phyloP scores from a whole-genome alignment of 179 eudicot genomes.

The Vitellaria paradoxa region DNA sequence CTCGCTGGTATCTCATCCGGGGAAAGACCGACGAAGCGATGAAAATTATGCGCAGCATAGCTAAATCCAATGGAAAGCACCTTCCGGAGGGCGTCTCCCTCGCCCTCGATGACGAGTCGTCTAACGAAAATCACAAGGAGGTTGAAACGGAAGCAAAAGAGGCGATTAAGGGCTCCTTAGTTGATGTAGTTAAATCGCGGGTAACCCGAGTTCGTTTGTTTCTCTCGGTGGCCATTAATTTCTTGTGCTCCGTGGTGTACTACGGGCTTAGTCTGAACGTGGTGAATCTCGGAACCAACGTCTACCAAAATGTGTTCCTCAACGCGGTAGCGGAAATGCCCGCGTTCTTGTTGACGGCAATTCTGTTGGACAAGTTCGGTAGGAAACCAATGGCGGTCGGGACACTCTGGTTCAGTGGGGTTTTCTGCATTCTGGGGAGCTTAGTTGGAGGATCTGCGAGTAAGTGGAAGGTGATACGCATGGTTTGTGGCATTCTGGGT shows the following conservation, averaged over 20 bases:
- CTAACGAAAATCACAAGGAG: background rate
- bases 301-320: constrained; percentile 60
- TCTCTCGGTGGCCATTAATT: constrained; percentile 57
- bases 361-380: constrained; percentile 56
- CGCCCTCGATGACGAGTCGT: constrained; percentile 47
- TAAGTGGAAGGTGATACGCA: constrained; percentile 45
- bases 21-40: constrained; percentile 54
- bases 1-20: constrained; percentile 75
- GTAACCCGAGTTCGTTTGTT: constrained; percentile 56
- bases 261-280: constrained; percentile 83
- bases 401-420: constrained; percentile 74
- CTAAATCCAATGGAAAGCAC: constrained; percentile 41
- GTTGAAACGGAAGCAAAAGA: constrained; percentile 20
- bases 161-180: constrained; percentile 45
- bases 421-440: constrained; percentile 60
- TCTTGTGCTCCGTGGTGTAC: constrained; percentile 63
- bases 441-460: constrained; percentile 34
- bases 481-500: constrained; percentile 74
- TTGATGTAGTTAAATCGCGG: constrained; percentile 58
- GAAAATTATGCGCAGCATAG: constrained; percentile 55
- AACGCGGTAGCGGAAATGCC: constrained; percentile 84
- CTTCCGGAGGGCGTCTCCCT: constrained; percentile 45
- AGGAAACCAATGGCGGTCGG: constrained; percentile 79
- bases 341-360: constrained; percentile 58
- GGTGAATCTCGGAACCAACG: constrained; percentile 71